Conservation (phyloP, 805 yeast species). For the Candida orba region DNA sequence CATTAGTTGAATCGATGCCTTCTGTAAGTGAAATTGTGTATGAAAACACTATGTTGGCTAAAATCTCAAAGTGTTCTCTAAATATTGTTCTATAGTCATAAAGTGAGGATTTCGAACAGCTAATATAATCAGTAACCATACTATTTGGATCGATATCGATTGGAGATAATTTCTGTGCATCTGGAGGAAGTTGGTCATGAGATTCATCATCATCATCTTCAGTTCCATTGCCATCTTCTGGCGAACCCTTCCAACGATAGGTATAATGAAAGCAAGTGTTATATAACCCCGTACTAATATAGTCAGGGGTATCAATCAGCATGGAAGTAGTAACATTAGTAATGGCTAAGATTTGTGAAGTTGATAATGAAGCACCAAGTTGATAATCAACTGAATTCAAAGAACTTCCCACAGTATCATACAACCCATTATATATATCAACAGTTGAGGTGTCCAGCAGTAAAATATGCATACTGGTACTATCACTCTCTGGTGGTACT, state of each 20-base stretch:
- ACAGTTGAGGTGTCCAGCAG: slow-evolving; percentile 43
- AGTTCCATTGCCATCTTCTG: neutral
- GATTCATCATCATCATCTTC: neutral
- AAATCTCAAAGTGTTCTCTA: neutral
- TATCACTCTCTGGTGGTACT: slow-evolving; percentile 6
- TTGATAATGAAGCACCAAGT: slow-evolving; percentile 19
- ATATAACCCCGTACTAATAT: slow-evolving; percentile 5
- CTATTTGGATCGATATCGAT: neutral
- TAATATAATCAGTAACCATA: neutral
- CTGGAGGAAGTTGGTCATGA: neutral
- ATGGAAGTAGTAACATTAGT: slow-evolving; percentile 23
- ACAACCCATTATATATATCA: slow-evolving; percentile 48
- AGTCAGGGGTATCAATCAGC: slow-evolving; percentile 11
- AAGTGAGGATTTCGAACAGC: neutral
- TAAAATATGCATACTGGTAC: slow-evolving; percentile 11
- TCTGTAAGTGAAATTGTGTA: neutral
- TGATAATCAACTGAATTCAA: slow-evolving; percentile 21
- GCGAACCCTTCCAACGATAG: slow-evolving; percentile 3
- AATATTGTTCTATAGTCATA: slow-evolving; percentile 14
- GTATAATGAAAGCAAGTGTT: slow-evolving; percentile 9
- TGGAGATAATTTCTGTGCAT: slow-evolving; percentile 3
- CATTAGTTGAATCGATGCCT: neutral
- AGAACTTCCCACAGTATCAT: slow-evolving; percentile 33
- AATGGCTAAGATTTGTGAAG: slow-evolving; percentile 11
- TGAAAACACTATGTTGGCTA: neutral